phyloP scores from a whole-genome alignment of 2,329 filamentous ascomycete genomes.

The Pyrenophora graminea region DNA sequence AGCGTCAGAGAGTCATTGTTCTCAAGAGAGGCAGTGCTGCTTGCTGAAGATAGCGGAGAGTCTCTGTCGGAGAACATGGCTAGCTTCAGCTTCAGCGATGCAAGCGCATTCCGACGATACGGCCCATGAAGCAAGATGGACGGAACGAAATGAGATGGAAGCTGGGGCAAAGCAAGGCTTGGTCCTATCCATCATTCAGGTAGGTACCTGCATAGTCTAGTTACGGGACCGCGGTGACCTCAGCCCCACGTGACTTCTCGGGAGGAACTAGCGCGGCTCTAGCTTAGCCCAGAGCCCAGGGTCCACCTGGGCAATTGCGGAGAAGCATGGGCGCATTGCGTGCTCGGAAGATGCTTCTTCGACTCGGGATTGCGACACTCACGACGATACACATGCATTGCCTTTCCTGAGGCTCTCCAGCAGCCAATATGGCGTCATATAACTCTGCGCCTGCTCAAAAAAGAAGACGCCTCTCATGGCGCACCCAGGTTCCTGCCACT shows the following conservation, averaged over 20 bases:
- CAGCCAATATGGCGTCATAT: slow-evolving; percentile 31
- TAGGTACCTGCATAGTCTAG: too few species aligned
- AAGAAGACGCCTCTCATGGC: slow-evolving; percentile 37
- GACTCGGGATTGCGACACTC: slow-evolving; percentile 22
- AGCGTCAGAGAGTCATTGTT: slow-evolving; percentile 55
- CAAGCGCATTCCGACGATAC: too few species aligned
- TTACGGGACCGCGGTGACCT: too few species aligned
- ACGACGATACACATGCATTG: slow-evolving; percentile 19
- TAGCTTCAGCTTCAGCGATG: not conserved
- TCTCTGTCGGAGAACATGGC: not conserved
- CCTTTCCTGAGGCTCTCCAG: not conserved
- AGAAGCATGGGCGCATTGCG: slow-evolving; percentile 11
- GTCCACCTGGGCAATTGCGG: too few species aligned
- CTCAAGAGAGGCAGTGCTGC: slow-evolving; percentile 40
- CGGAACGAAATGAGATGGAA: not conserved
- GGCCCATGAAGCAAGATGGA: too few species aligned
- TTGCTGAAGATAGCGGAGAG: slow-evolving; percentile 48
- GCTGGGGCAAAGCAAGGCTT: not conserved
- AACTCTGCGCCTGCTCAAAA: slow-evolving; percentile 19
- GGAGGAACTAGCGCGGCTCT: too few species aligned
- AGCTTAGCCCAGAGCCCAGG: too few species aligned
- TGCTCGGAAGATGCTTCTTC: slow-evolving; percentile 20
- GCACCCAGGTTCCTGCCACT: slow-evolving; percentile 25
- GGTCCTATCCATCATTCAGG: too few species aligned
- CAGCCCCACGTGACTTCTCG: not conserved